phyloP scores from a whole-genome alignment of 768 basidiomycete genomes.

The Trametes cingulata region DNA sequence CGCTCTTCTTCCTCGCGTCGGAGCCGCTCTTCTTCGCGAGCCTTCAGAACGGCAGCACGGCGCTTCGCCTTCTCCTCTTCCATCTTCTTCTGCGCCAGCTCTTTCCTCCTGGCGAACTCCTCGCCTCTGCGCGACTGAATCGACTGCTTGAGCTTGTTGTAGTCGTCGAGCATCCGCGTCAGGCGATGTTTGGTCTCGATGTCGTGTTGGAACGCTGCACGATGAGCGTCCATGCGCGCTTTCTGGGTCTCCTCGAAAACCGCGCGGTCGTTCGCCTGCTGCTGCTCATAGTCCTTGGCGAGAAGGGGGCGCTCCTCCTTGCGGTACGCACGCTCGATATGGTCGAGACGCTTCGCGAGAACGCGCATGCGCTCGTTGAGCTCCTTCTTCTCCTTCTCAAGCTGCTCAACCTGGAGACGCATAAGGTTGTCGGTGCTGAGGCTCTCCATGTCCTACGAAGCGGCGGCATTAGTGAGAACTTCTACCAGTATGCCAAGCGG shows the following conservation, averaged over 20 bases:
- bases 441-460: constrained; percentile 69
- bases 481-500: neutral
- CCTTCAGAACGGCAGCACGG: constrained; percentile 53
- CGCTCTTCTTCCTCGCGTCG: constrained; percentile 43
- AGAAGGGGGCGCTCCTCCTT: constrained; percentile 90
- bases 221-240: constrained; percentile 55
- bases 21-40: constrained; percentile 57
- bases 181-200: constrained; percentile 77
- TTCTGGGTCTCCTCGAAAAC: constrained; percentile 66
- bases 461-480: neutral
- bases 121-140: constrained; percentile 60
- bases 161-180: constrained; percentile 73
- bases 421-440: constrained; percentile 86
- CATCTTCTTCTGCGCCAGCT: constrained; percentile 64
- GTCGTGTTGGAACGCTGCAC: constrained; percentile 60
- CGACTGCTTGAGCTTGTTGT: constrained; percentile 48
- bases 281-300: constrained; percentile 79
- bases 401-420: constrained; percentile 87
- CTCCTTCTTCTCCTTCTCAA: constrained; percentile 96
- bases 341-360: constrained; percentile 87
- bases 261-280: constrained; percentile 75
- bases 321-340: constrained; percentile 91
- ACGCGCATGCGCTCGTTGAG: constrained; percentile 80
- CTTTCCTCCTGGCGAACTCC: constrained; percentile 63
- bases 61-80: constrained; percentile 84